phyloP scores from a whole-genome alignment of 2,329 filamentous ascomycete species.

The Penicillium sumatraense region DNA sequence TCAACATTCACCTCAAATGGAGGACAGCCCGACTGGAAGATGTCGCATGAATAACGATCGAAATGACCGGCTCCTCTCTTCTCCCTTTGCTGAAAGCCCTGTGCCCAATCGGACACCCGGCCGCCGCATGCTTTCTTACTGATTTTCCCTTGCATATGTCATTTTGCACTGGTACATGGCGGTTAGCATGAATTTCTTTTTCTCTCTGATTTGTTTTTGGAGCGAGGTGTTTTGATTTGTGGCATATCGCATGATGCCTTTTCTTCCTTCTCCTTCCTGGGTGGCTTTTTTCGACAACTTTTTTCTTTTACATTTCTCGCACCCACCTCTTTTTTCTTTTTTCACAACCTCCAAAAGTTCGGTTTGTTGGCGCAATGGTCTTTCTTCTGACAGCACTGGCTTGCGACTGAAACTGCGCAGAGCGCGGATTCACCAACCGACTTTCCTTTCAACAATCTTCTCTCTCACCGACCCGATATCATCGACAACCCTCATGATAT shows the following conservation, averaged over 20 bases:
- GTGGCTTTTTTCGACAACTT: constrained; percentile 14
- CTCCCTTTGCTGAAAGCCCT: constrained; percentile 41
- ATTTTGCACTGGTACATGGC: constrained; percentile 18
- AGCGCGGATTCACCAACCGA: constrained; percentile 8
- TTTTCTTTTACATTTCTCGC: constrained; percentile 11
- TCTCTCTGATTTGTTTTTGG: constrained; percentile 24
- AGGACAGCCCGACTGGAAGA: constrained; percentile 65
- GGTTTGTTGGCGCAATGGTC: constrained; percentile 13
- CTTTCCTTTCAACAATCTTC: constrained; percentile 4
- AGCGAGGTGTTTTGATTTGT: constrained; percentile 29
- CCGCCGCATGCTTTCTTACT: constrained; percentile 52
- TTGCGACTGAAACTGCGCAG: constrained; percentile 17
- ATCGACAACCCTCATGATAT: constrained; percentile 16
- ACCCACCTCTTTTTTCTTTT: constrained; percentile 18
- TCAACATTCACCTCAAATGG: constrained; percentile 65
- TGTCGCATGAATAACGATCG: constrained; percentile 43
- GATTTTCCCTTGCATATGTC: constrained; percentile 11
- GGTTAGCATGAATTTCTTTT: constrained; percentile 22
- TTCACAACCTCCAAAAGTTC: constrained; percentile 9
- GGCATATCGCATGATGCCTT: constrained; percentile 21
- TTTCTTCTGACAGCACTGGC: constrained; percentile 12
- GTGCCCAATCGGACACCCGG: constrained; percentile 42
- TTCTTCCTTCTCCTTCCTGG: constrained; percentile 9
- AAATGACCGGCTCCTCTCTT: constrained; percentile 34
- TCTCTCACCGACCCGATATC: constrained; percentile 14